Base-by-base conservation (phyloP, 1,139 yeast genomes). In the Diutina sp. region DNA sequence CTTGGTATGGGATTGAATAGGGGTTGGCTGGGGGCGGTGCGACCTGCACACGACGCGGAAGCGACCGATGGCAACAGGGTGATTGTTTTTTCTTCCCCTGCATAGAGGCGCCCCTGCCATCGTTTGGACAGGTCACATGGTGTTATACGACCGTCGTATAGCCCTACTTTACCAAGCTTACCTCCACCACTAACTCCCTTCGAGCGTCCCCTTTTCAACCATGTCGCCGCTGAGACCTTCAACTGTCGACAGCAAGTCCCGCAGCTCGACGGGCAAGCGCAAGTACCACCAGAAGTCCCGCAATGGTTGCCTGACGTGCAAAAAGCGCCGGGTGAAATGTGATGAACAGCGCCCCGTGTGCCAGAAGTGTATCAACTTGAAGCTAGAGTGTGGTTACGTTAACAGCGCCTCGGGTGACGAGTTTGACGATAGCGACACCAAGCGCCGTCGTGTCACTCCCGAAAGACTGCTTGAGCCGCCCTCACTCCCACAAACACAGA, bases 261-360 rank as follows among this genome's bases (percentile, higher is more conserved):
- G 53, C 7, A 50, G 28, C 53, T 50, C 53, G 14, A 50, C 53
- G 9, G 53, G 53, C 25, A 82, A 82, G 67, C 74, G 95, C 58
- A 85, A 84, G 66, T 87, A 83, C 67, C 98, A 91, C 66, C 88
- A 84, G 60, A 91, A 91, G 69, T 87, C 96, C 44, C 58, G 84
- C 35, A 29, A 30, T 9, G 55, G 55, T 3, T 54, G 55, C 14
- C 38, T 32, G 32, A 54, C 55, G n/a, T 54, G 55, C 45, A 54
- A 54, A 21, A 18, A 12, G 38, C 28, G 55, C 12, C 51, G 55
- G 12, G 55, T 54, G 9, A 54, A 54, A 12, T 54, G 55, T 46
- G 55, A 54, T 30, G 55, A 54, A n/a, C 16, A 41, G 29, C 35
- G 45, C 8, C 55, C 55, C 6, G 30, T 16, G 6, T 54, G 55